Evolutionary conservation across 2,329 filamentous ascomycete species (phyloP).

Genomic region (Ceratocystis huliohia): DNA sequence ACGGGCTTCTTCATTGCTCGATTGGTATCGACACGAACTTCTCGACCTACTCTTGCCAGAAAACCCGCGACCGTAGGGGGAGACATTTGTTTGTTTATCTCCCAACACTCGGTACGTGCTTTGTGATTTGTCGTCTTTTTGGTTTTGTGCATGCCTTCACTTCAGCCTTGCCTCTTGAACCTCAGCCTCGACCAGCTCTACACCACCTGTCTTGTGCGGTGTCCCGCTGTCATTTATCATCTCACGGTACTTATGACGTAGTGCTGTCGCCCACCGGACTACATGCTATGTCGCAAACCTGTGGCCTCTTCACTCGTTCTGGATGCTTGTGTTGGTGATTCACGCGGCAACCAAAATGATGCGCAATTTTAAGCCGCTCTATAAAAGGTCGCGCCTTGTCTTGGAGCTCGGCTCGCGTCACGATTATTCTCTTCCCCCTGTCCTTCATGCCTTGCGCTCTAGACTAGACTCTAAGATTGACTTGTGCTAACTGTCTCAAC

Average conservation of each 20-base stretch:
- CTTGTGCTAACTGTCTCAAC: background rate
- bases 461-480: background rate
- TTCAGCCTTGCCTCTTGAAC: background rate
- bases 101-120: constrained; percentile 52
- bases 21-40: background rate
- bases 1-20: constrained; percentile 24
- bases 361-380: background rate
- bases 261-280: no score
- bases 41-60: background rate
- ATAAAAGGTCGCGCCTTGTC: background rate
- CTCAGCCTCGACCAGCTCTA: background rate
- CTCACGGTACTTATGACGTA: no score
- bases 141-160: background rate
- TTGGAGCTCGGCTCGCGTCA: background rate
- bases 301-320: background rate
- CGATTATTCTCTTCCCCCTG: no score
- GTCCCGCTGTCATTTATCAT: no score
- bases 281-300: background rate
- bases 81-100: constrained; percentile 99
- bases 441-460: no score
- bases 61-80: constrained; percentile 44
- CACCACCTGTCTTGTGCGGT: no score
- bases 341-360: background rate
- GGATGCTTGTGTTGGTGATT: background rate
- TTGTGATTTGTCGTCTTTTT: constrained; percentile 21